Conservation (phyloP, 306 rosid genomes). For the Inga laurina region DNA sequence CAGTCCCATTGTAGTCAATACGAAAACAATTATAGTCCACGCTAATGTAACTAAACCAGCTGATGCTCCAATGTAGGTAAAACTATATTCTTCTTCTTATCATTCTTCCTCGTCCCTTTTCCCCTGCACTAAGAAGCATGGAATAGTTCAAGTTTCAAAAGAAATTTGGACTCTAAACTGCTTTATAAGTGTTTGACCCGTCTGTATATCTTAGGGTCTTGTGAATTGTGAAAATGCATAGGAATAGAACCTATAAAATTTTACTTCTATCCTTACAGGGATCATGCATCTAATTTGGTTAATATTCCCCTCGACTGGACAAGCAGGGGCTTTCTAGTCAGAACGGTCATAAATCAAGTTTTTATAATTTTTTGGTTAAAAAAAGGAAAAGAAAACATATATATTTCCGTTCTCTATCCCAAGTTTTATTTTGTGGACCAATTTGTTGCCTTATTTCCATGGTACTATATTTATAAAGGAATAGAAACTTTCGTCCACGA, state of each 20-base stretch:
- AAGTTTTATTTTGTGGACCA: conserved; percentile 22
- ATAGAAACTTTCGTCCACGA: conserved; percentile 31
- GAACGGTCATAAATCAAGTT: background rate
- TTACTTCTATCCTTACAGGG: background rate
- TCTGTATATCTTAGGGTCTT: background rate
- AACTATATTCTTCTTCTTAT: background rate
- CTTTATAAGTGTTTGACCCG: background rate
- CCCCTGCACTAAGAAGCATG: background rate
- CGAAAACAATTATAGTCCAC: background rate
- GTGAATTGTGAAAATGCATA: background rate
- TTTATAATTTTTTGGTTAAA: conserved; percentile 11
- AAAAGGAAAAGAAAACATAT: background rate
- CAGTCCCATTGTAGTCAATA: conserved; percentile 28
- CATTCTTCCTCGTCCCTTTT: background rate
- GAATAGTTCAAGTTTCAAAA: background rate
- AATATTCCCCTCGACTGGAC: conserved; percentile 22
- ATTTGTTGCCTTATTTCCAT: conserved; percentile 18
- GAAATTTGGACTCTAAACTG: background rate
- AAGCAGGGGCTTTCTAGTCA: conserved; percentile 20
- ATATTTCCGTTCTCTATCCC: conserved; percentile 8
- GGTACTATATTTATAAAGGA: conserved; percentile 42
- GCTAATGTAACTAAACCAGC: background rate
- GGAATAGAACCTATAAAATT: conserved; percentile 17
- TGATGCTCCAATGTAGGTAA: background rate
- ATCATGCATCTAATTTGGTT: conserved; percentile 33